Evolutionary conservation across 371 early-diverging fungal genomes (phyloP).

Genomic region (Apophysomyces elegans): DNA sequence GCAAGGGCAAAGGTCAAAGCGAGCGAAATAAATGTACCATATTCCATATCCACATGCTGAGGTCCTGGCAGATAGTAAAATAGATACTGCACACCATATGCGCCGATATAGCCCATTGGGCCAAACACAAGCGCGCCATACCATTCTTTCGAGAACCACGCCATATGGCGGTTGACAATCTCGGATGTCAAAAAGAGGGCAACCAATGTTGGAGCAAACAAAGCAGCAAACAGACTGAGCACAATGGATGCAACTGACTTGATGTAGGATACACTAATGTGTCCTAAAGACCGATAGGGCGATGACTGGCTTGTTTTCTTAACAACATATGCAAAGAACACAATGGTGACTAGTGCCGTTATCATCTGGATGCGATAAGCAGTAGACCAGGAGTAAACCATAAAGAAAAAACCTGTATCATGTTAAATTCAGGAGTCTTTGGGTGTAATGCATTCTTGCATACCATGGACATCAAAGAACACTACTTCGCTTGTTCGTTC

Average conservation of each 20-base stretch:
- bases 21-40: conserved; percentile 43
- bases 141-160: conserved; percentile 71
- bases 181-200: conserved; percentile 45
- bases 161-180: conserved; percentile 57
- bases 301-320: conserved; percentile 34
- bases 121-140: conserved; percentile 59
- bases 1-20: conserved; percentile 38
- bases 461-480: conserved; percentile 71
- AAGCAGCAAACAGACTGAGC: conserved; percentile 46
- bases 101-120: conserved; percentile 53
- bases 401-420: conserved; percentile 50
- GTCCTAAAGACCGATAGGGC: conserved; percentile 40
- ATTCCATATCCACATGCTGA: conserved; percentile 46
- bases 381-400: conserved; percentile 63
- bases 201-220: conserved; percentile 48
- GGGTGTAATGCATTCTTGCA: neutral
- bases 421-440: neutral
- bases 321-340: conserved; percentile 39
- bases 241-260: conserved; percentile 42
- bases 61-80: conserved; percentile 39
- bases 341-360: conserved; percentile 26
- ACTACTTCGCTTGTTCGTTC: conserved; percentile 61
- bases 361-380: conserved; percentile 55
- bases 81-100: conserved; percentile 53
- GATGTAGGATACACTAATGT: conserved; percentile 34